Conservation (phyloP, 1,284 basidiomycete genomes). For the Cryptococcus sp. region DNA sequence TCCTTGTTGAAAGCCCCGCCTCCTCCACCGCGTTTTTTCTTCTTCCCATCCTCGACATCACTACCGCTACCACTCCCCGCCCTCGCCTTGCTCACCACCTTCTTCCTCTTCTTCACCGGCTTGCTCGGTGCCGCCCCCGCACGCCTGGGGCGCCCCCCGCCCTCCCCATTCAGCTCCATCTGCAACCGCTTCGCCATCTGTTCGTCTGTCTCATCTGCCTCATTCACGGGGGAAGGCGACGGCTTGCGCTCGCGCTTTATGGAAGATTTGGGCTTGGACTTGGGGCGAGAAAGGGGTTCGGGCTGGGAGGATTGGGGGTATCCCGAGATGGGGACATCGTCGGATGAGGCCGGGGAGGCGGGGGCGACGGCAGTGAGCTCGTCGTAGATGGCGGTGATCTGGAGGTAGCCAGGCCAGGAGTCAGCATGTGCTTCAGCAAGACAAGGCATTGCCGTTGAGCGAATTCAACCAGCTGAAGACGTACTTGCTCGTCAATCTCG, state of each 20-base stretch:
- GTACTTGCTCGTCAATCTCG: constrained; percentile 44
- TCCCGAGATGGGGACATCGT: constrained; percentile 16
- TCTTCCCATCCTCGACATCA: constrained; percentile 15
- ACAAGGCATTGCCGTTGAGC: too few relatives aligned
- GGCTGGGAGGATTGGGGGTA: constrained; percentile 27
- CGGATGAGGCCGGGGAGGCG: constrained; percentile 18
- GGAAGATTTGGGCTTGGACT: constrained; percentile 6
- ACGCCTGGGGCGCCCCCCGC: not conserved
- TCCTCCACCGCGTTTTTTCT: constrained; percentile 38
- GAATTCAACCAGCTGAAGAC: too few relatives aligned
- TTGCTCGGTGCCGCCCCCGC: not conserved
- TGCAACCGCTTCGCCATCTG: constrained; percentile 20
- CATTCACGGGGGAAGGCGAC: constrained; percentile 9
- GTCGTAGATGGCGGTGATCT: constrained; percentile 44
- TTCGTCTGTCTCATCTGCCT: constrained; percentile 17
- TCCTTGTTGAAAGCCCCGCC: constrained; percentile 49
- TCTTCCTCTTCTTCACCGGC: constrained; percentile 15
- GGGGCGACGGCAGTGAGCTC: constrained; percentile 20
- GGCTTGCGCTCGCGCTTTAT: constrained; percentile 19
- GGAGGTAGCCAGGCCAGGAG: not conserved
- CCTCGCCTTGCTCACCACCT: constrained; percentile 18
- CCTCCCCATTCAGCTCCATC: constrained; percentile 5
- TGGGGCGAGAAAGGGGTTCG: constrained; percentile 12
- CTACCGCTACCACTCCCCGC: constrained; percentile 19
- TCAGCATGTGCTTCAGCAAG: not conserved